These are phyloP conservation scores for Aspergillus neoniger DNA, from an alignment of 2,329 filamentous ascomycete species.

Conservation along the genomic window DNA sequence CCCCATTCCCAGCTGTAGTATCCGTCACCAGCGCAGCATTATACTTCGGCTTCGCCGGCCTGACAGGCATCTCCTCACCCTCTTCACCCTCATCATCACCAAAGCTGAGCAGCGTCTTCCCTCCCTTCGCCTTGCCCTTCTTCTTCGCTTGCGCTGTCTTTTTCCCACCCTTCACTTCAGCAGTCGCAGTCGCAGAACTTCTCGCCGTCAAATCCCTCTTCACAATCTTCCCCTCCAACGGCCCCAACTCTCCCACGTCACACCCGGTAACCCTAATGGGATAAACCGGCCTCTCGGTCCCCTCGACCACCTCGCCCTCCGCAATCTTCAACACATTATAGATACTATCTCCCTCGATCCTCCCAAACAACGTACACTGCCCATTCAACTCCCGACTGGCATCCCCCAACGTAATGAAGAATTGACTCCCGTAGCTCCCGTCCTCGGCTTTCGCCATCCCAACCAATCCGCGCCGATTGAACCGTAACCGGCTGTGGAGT, in stretches of 20 bases:
- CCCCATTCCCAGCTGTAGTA: constrained; percentile 19
- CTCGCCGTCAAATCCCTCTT: constrained; percentile 43
- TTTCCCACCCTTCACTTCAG: constrained; percentile 35
- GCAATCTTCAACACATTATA: constrained; percentile 95
- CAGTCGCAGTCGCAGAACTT: constrained; percentile 29
- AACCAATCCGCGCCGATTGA: constrained; percentile 83
- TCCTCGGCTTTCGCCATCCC: constrained; percentile 83
- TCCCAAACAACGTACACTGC: constrained; percentile 91
- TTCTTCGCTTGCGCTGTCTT: constrained; percentile 44
- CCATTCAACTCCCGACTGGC: constrained; percentile 82
- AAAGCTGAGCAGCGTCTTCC: constrained; percentile 51
- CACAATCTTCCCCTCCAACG: constrained; percentile 47
- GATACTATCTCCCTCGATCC: constrained; percentile 89
- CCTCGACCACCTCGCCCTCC: constrained; percentile 77
- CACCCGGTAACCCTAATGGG: constrained; percentile 68
- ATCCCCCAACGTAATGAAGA: constrained; percentile 86
- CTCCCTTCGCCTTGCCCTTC: constrained; percentile 41
- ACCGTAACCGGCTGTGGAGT: constrained; percentile 87
- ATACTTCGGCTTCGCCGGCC: constrained; percentile 50
- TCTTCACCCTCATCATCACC: constrained; percentile 43
- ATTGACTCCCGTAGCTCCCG: constrained; percentile 90
- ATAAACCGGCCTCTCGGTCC: constrained; percentile 80
- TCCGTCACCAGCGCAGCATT: constrained; percentile 49
- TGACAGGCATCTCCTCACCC: constrained; percentile 38
- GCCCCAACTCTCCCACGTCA: constrained; percentile 49